Conservation (phyloP, 2,329 filamentous ascomycete genomes). For the Remersonia thermophila region DNA sequence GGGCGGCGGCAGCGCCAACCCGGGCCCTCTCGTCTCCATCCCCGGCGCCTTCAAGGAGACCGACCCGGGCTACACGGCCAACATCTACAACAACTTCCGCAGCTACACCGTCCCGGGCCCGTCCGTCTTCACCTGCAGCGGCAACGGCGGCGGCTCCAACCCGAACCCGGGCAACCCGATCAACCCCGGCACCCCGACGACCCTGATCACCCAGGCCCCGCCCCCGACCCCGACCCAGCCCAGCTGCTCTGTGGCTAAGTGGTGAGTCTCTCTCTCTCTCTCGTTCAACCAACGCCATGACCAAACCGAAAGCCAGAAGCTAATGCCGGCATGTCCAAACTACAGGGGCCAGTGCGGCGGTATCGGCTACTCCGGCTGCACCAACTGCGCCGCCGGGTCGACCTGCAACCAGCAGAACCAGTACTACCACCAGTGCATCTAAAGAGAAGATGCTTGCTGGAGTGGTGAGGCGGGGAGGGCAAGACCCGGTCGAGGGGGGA, state of each 20-base stretch:
- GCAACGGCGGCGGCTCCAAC: constrained; percentile 5
- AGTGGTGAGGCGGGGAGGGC: no score
- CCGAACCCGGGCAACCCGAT: background rate
- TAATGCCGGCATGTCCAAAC: no score
- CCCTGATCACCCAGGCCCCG: constrained; percentile 7
- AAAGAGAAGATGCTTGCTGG: no score
- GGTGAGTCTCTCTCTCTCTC: background rate
- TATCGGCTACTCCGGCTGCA: constrained; percentile 24
- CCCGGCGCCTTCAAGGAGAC: constrained; percentile 31
- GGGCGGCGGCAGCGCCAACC: constrained; percentile 26
- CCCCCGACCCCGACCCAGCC: constrained; percentile 3
- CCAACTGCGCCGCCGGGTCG: constrained; percentile 23
- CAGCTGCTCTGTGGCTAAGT: constrained; percentile 20
- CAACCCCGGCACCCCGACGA: background rate
- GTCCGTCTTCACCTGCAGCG: constrained; percentile 12
- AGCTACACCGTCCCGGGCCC: constrained; percentile 19
- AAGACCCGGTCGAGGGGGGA: no score
- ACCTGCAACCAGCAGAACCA: constrained; percentile 28
- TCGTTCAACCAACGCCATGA: no score
- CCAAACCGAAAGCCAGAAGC: no score
- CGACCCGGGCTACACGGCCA: constrained; percentile 34
- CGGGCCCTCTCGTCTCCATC: constrained; percentile 24
- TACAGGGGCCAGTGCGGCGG: constrained; percentile 27
- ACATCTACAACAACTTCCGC: constrained; percentile 21
- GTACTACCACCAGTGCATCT: constrained; percentile 32